phyloP scores from a whole-genome alignment of 139 green algal species.

The Picochlorum sp. region DNA sequence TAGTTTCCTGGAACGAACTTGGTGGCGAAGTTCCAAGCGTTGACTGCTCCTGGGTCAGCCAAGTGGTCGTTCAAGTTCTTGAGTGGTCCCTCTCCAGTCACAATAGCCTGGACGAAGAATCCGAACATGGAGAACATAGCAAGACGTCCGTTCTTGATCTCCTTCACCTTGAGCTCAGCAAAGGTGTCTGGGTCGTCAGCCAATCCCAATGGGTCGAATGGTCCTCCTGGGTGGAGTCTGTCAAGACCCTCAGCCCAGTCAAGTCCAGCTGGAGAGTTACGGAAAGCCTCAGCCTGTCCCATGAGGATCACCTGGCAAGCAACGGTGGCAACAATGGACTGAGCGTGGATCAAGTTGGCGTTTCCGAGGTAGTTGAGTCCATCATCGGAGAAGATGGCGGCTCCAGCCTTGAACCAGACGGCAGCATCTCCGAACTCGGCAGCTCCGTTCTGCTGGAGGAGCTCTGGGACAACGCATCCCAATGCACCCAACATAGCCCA shows the following conservation, averaged over 20 bases:
- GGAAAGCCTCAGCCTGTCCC: conserved; percentile 42
- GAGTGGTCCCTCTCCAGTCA: conserved; percentile 53
- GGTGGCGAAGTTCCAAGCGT: conserved; percentile 58
- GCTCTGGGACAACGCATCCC: conserved; percentile 56
- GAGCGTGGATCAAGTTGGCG: conserved; percentile 84
- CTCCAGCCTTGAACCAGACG: conserved; percentile 94
- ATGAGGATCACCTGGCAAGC: conserved; percentile 76
- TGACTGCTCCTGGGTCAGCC: conserved; percentile 58
- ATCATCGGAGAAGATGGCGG: conserved; percentile 78
- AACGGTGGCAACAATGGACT: conserved; percentile 90
- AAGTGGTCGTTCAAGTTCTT: conserved; percentile 76
- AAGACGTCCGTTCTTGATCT: conserved; percentile 68
- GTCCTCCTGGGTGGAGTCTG: conserved; percentile 55
- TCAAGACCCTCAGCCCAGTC: conserved; percentile 51
- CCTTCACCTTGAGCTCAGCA: conserved; percentile 59
- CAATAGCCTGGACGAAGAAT: conserved; percentile 46
- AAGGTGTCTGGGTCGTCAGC: conserved; percentile 74
- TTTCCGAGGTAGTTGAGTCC: conserved; percentile 94
- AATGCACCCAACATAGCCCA: conserved; percentile 93
- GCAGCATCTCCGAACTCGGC: conserved; percentile 63
- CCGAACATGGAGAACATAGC: conserved; percentile 62
- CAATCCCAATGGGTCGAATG: conserved; percentile 63
- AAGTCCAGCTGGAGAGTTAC: conserved; percentile 40
- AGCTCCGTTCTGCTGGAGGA: conserved; percentile 34
- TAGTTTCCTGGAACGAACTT: conserved; percentile 15